Evolutionary conservation across 2,329 filamentous ascomycete genomes (phyloP).

Genomic region (Aspergillus novoparasiticus): DNA sequence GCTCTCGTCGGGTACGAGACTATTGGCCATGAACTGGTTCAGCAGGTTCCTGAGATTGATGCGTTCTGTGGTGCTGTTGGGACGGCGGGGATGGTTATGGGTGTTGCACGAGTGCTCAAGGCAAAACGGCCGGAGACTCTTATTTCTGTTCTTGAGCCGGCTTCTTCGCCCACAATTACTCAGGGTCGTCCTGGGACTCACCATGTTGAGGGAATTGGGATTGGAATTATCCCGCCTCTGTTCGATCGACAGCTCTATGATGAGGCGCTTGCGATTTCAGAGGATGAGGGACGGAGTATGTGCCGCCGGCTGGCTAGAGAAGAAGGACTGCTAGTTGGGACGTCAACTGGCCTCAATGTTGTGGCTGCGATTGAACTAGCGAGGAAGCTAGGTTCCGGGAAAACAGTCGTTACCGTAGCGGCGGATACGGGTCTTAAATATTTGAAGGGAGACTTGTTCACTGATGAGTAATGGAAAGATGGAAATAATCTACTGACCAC

Average conservation of each 20-base stretch:
- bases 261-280: slow-evolving; percentile 92
- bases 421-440: slow-evolving; percentile 24
- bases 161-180: slow-evolving; percentile 12
- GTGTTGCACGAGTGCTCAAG: slow-evolving; percentile 13
- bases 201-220: slow-evolving; percentile 93
- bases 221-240: slow-evolving; percentile 87
- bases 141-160: slow-evolving; percentile 17
- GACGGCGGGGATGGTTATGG: slow-evolving; percentile 18
- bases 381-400: slow-evolving; percentile 13
- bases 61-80: slow-evolving; percentile 19
- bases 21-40: slow-evolving; percentile 13
- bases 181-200: slow-evolving; percentile 60
- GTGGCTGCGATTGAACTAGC: slow-evolving; percentile 19
- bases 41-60: slow-evolving; percentile 18
- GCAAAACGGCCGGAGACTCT: neutral
- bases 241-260: slow-evolving; percentile 74
- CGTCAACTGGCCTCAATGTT: slow-evolving; percentile 23
- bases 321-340: slow-evolving; percentile 80
- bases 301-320: slow-evolving; percentile 81
- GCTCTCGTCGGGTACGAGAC: slow-evolving; percentile 13
- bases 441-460: slow-evolving; percentile 10
- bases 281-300: slow-evolving; percentile 76
- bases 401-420: slow-evolving; percentile 18
- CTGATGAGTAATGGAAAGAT: neutral
- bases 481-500: no score